Conservation (phyloP, 2,329 filamentous ascomycete species). For the Dothistroma pini region DNA sequence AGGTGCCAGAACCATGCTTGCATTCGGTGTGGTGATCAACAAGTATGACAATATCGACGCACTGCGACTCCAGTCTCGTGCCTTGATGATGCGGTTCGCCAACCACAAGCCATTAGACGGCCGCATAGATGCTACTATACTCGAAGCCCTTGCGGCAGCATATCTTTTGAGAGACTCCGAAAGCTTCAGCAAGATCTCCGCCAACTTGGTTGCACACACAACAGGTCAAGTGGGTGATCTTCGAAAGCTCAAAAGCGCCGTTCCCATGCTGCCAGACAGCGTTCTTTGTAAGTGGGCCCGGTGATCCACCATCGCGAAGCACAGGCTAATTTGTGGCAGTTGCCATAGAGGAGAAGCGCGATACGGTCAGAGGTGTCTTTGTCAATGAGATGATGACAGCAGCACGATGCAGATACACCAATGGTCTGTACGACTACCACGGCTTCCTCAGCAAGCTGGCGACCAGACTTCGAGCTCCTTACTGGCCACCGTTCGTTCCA, state of each 20-base stretch:
- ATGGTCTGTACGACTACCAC: neutral
- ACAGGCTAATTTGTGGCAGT: neutral
- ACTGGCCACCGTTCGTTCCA: too few species aligned
- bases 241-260: neutral
- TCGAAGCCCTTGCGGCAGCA: neutral
- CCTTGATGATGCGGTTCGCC: neutral
- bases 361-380: neutral
- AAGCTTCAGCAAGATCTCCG: neutral
- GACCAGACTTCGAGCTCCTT: too few species aligned
- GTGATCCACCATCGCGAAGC: neutral
- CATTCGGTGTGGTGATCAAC: neutral
- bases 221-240: neutral
- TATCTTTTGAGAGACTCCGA: neutral
- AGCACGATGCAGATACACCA: neutral
- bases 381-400: neutral
- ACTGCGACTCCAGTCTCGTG: neutral
- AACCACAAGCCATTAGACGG: neutral
- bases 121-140: neutral
- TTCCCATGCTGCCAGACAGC: neutral
- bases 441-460: neutral
- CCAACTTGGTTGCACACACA: neutral
- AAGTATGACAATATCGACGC: too few species aligned
- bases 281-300: neutral
- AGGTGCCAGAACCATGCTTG: neutral
- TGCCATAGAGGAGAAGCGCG: neutral